These are phyloP conservation scores for Monilinia polystroma DNA, from an alignment of 2,329 filamentous ascomycete genomes.

Conservation along the genomic window DNA sequence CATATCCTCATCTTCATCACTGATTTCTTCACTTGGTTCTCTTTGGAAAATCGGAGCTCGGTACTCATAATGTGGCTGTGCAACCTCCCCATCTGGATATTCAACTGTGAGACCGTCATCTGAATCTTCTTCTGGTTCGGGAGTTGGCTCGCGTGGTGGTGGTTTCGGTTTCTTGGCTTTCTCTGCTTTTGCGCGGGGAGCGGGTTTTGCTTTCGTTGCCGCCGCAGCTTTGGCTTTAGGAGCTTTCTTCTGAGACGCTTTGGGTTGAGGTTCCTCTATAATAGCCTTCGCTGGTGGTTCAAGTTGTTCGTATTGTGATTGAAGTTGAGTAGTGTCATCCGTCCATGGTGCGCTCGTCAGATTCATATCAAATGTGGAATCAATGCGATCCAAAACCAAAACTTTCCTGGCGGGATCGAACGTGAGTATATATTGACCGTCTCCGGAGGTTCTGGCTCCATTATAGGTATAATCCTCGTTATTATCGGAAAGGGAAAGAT, in stretches of 20 bases:
- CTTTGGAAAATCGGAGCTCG: conserved; percentile 34
- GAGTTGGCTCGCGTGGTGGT: conserved; percentile 36
- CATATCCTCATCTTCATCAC: conserved; percentile 49
- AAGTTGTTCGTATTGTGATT: conserved; percentile 67
- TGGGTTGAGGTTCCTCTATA: conserved; percentile 21
- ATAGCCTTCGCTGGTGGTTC: conserved; percentile 19
- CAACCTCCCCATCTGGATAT: conserved; percentile 53
- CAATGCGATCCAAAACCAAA: conserved; percentile 78
- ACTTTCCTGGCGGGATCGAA: conserved; percentile 73
- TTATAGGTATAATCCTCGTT: conserved; percentile 57
- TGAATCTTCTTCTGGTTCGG: conserved; percentile 46
- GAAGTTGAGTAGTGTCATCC: conserved; percentile 60
- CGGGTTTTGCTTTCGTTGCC: conserved; percentile 36
- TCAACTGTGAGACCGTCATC: conserved; percentile 59
- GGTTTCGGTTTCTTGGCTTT: conserved; percentile 41
- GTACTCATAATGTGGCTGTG: conserved; percentile 32
- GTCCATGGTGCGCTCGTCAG: conserved; percentile 68
- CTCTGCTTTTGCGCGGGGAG: conserved; percentile 37
- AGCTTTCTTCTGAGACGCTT: conserved; percentile 32
- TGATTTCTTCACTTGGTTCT: conserved; percentile 41
- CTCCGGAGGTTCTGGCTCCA: conserved; percentile 56
- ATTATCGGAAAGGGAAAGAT: conserved; percentile 53
- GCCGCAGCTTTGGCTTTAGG: conserved; percentile 36
- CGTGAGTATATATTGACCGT: conserved; percentile 64
- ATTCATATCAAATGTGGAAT: conserved; percentile 87